Percentiles rank a stretch among this genome's conserved stretches.
Conservation (phyloP, 352 stramenopile species). For the Globisporangium heterothallicum region DNA sequence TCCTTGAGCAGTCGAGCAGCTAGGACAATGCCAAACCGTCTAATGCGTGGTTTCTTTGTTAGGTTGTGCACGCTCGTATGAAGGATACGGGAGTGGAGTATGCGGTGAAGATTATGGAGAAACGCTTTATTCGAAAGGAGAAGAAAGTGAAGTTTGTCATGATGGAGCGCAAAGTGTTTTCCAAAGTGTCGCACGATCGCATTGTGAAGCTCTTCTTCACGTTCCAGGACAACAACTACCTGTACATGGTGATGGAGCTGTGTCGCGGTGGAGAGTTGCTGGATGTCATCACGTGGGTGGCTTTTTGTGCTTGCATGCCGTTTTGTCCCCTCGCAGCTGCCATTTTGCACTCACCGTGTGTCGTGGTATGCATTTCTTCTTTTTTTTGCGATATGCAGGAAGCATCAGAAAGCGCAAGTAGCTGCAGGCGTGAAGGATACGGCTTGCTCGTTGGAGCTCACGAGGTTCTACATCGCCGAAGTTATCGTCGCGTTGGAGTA, state of each 20-base stretch:
- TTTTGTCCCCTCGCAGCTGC: too few relatives aligned
- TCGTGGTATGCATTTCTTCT: too few relatives aligned
- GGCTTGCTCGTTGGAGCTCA: slow-evolving; percentile 77
- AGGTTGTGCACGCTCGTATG: slow-evolving; percentile 86
- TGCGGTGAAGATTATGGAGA: slow-evolving; percentile 91
- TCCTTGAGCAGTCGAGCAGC: not conserved
- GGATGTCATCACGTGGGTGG: slow-evolving; percentile 78
- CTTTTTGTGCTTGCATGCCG: slow-evolving; percentile 4
- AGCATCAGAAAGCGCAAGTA: slow-evolving; percentile 65
- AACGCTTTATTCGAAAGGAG: slow-evolving; percentile 87
- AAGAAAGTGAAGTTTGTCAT: slow-evolving; percentile 91
- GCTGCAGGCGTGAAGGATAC: slow-evolving; percentile 50
- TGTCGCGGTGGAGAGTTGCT: slow-evolving; percentile 82
- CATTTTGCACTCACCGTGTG: too few relatives aligned
- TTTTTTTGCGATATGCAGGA: slow-evolving; percentile 26
- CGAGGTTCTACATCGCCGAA: slow-evolving; percentile 93
- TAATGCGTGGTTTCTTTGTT: not conserved
- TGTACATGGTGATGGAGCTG: slow-evolving; percentile 91
- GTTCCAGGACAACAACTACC: slow-evolving; percentile 85
- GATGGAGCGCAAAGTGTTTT: slow-evolving; percentile 90
- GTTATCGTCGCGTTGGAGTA: slow-evolving; percentile 92
- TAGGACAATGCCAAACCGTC: not conserved
- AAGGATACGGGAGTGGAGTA: slow-evolving; percentile 85
- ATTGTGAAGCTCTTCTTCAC: slow-evolving; percentile 90
- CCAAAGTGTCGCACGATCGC: slow-evolving; percentile 81